phyloP scores from a whole-genome alignment of 257 asterid genomes.

The Primulina tabacum region DNA sequence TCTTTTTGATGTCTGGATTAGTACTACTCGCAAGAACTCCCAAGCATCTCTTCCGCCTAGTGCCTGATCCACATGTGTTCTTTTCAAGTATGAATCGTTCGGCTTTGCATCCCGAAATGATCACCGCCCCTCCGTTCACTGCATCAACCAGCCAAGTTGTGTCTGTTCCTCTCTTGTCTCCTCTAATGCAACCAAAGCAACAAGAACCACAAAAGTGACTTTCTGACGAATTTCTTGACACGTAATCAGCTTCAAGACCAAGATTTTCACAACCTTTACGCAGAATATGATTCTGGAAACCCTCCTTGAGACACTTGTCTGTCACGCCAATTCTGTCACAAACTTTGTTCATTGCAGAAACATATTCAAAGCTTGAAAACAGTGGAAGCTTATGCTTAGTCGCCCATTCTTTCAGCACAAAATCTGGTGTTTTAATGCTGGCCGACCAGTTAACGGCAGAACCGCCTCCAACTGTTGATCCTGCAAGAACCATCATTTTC shows the following conservation, averaged over 20 bases:
- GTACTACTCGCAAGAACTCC: constrained; percentile 57
- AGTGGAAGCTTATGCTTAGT: constrained; percentile 35
- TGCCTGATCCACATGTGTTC: neutral
- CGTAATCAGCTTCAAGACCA: constrained; percentile 44
- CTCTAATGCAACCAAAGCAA: constrained; percentile 65
- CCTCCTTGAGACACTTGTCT: constrained; percentile 49
- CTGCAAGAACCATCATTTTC: constrained; percentile 59
- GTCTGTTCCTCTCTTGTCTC: constrained; percentile 85
- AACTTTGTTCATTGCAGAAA: constrained; percentile 61
- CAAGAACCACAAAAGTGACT: constrained; percentile 79
- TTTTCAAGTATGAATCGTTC: constrained; percentile 41
- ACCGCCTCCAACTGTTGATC: constrained; percentile 97
- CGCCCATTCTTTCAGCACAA: constrained; percentile 63
- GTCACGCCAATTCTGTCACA: constrained; percentile 73
- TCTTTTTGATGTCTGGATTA: constrained; percentile 34
- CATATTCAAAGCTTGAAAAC: constrained; percentile 39
- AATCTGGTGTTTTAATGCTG: constrained; percentile 53
- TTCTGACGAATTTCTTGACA: constrained; percentile 65
- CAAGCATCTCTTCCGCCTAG: constrained; percentile 39
- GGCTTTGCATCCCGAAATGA: constrained; percentile 68
- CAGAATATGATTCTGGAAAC: constrained; percentile 68
- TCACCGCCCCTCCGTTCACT: constrained; percentile 65
- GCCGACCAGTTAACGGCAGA: constrained; percentile 92
- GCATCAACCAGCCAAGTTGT: constrained; percentile 90
- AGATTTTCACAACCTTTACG: constrained; percentile 72